Evolutionary conservation across 768 basidiomycete genomes (phyloP).

Genomic region (Lactarius sp.): DNA sequence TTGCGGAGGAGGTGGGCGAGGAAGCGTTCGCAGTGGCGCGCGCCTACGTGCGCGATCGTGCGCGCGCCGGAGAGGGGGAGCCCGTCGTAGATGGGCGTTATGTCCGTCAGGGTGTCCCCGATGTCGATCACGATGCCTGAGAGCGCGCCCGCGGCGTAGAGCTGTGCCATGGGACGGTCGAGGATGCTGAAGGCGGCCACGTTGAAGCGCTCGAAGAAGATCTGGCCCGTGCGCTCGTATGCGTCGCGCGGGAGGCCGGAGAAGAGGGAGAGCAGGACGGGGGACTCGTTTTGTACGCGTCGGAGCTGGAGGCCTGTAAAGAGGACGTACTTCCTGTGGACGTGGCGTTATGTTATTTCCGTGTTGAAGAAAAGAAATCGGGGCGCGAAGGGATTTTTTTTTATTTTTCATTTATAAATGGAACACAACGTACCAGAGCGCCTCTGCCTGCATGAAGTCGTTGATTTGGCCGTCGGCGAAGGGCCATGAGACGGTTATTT

Average conservation of each 20-base stretch:
- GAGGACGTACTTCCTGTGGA: constrained; percentile 74
- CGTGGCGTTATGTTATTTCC: neutral
- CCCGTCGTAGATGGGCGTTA: constrained; percentile 74
- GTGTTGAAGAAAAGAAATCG: neutral
- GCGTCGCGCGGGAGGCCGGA: constrained; percentile 59
- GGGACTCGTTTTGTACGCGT: constrained; percentile 84
- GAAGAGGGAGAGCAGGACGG: constrained; percentile 68
- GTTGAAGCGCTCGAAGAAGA: constrained; percentile 92
- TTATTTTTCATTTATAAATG: too few species aligned
- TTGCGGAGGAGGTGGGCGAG: constrained; percentile 67
- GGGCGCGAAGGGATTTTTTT: too few species aligned
- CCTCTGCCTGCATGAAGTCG: constrained; percentile 85
- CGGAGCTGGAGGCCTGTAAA: constrained; percentile 70
- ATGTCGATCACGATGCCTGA: constrained; percentile 81
- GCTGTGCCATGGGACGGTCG: constrained; percentile 78
- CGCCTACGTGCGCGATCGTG: constrained; percentile 58
- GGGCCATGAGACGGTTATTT: constrained; percentile 76
- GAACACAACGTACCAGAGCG: constrained; percentile 60
- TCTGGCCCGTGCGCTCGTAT: constrained; percentile 70
- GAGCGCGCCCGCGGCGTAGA: constrained; percentile 71
- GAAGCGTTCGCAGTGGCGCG: constrained; percentile 67
- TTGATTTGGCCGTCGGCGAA: constrained; percentile 66
- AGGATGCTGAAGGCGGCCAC: constrained; percentile 76
- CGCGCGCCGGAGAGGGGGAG: constrained; percentile 52
- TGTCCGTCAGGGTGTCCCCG: constrained; percentile 67